phyloP scores from a whole-genome alignment of 306 rosid genomes.

The Vigna radiata region DNA sequence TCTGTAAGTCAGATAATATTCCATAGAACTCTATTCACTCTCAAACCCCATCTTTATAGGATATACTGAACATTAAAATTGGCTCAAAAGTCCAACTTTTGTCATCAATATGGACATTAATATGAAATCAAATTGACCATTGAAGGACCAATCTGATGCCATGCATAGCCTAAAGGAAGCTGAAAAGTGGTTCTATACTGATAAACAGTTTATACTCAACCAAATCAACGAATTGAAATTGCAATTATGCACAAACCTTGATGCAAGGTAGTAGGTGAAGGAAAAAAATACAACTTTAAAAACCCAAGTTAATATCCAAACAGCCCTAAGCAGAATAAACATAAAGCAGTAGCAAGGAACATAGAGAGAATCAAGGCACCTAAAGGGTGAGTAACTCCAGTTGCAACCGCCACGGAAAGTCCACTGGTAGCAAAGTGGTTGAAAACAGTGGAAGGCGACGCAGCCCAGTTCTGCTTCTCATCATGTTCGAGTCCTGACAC shows the following conservation, averaged over 20 bases:
- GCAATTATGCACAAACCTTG: neutral
- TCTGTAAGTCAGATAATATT: too few species aligned
- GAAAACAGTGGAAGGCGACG: slow-evolving; percentile 64
- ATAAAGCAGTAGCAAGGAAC: neutral
- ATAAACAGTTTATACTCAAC: neutral
- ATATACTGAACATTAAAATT: neutral
- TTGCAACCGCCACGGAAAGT: slow-evolving; percentile 80
- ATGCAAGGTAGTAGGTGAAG: neutral
- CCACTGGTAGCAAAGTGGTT: slow-evolving; percentile 87
- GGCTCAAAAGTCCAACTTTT: neutral
- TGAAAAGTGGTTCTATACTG: neutral
- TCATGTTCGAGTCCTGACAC: slow-evolving; percentile 51
- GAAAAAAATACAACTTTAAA: neutral
- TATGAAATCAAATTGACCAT: slow-evolving; percentile 1
- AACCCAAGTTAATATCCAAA: neutral
- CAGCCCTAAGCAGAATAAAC: neutral
- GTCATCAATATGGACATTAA: neutral
- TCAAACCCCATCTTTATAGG: neutral
- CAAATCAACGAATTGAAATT: neutral
- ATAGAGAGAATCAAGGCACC: slow-evolving; percentile 52
- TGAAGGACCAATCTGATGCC: neutral
- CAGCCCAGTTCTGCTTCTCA: slow-evolving; percentile 64
- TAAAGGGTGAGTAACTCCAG: slow-evolving; percentile 83
- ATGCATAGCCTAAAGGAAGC: neutral
- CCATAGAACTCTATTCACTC: neutral